Percentiles rank a stretch among this genome's conserved stretches.
Conservation (phyloP, 169 alveolate genomes). For the Besnoitia besnoiti region DNA sequence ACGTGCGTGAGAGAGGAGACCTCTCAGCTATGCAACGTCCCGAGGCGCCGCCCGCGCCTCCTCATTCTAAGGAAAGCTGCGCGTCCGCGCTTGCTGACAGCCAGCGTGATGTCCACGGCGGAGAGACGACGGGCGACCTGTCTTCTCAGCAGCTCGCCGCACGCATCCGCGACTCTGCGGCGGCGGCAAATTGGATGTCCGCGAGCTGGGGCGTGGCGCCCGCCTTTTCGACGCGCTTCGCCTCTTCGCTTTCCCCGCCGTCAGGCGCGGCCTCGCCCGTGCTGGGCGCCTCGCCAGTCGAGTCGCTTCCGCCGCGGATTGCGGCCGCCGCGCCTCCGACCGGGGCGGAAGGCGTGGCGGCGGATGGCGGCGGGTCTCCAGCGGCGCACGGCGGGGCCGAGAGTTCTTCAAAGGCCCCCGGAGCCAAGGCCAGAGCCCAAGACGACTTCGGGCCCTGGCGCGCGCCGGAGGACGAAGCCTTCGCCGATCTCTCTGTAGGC, state of each 20-base stretch:
- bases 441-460: too few relatives aligned
- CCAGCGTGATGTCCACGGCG: too few relatives aligned
- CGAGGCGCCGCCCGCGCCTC: too few relatives aligned
- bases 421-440: not conserved
- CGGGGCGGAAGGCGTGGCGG: not conserved
- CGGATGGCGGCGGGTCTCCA: not conserved
- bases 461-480: not conserved
- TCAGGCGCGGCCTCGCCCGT: not conserved
- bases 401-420: not conserved
- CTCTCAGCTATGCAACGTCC: too few relatives aligned
- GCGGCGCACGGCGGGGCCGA: not conserved
- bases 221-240: not conserved
- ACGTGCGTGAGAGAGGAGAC: too few relatives aligned
- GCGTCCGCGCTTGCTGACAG: too few relatives aligned
- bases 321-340: not conserved
- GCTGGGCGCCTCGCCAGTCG: not conserved
- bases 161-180: not conserved
- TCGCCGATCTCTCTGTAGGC: not conserved
- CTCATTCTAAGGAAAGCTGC: too few relatives aligned
- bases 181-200: constrained; percentile 7
- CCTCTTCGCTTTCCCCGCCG: not conserved
- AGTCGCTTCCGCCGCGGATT: not conserved
- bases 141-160: too few relatives aligned
- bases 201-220: not conserved
- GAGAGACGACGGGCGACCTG: too few relatives aligned